Percentiles rank a stretch among this genome's conserved stretches.
These are phyloP conservation scores for Termitomyces sp. DNA, from an alignment of 768 basidiomycete species.

Conservation along the genomic window DNA sequence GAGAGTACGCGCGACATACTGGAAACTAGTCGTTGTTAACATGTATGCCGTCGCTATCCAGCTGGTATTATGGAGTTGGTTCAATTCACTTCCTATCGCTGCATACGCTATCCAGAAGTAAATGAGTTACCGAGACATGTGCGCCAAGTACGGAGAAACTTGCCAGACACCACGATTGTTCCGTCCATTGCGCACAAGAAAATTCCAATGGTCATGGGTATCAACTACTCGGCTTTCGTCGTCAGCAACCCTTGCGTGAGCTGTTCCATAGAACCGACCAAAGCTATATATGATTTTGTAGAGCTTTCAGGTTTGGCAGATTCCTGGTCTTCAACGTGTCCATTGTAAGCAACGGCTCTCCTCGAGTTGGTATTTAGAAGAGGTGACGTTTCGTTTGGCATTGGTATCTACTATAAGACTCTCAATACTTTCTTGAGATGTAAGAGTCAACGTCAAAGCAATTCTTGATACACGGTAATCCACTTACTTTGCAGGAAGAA, in stretches of 20 bases:
- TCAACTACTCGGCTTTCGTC: slow-evolving; percentile 21
- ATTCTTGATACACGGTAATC: not conserved
- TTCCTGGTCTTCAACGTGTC: slow-evolving; percentile 8
- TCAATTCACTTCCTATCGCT: slow-evolving; percentile 52
- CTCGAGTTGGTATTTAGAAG: slow-evolving; percentile 18
- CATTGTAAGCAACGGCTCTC: slow-evolving; percentile 8
- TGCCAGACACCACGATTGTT: slow-evolving; percentile 45
- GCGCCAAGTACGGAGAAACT: slow-evolving; percentile 3
- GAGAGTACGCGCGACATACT: slow-evolving; percentile 29
- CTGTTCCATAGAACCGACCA: slow-evolving; percentile 10
- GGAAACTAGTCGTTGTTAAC: slow-evolving; percentile 54
- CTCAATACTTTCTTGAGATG: not conserved
- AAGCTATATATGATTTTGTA: slow-evolving; percentile 18
- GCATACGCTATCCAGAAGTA: slow-evolving; percentile 36
- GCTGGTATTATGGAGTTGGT: slow-evolving; percentile 58
- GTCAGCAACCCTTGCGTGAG: not conserved
- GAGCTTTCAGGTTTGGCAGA: slow-evolving; percentile 1
- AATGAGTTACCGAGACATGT: not conserved
- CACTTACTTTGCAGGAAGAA: not conserved
- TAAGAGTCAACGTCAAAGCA: not conserved
- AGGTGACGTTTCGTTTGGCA: slow-evolving; percentile 31
- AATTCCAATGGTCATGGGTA: slow-evolving; percentile 44
- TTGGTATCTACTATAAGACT: slow-evolving; percentile 7
- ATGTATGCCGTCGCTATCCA: slow-evolving; percentile 66
- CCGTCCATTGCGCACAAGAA: slow-evolving; percentile 45